Base-by-base conservation (phyloP, 2,329 filamentous ascomycete species). In the Hypoxylon sp. region DNA sequence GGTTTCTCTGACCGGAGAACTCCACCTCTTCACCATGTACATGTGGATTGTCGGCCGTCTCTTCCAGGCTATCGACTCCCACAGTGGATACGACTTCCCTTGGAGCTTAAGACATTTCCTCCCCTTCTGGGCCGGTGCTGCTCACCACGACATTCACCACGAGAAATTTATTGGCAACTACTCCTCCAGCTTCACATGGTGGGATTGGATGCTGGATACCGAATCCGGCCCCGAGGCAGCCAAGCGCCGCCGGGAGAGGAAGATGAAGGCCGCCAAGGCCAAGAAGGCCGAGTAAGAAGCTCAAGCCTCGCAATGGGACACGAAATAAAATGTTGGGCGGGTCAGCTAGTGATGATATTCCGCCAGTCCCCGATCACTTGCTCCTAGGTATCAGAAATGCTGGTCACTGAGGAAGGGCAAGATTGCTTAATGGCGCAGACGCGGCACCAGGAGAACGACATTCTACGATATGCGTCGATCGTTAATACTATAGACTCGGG, bases 151-250 rank as follows among this genome's bases (percentile, higher is more conserved):
- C 78, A 85, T 94, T 49, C 96, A 99, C 84, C 96, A 99, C 84
- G 96, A 99, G 86, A 94, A 94, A 80, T 99, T 99, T 84, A 94
- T 99, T 72, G 96, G 96, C 76, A 99, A 99, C 86, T 99, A 98
- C 81, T 86, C 95, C 57, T 97, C 94, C 79, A 97, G 93, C 86
- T 99, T 99, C 90, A 89, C 95, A 81, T 99, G 96, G 96, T 99
- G 96, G 96, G 96, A 99, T 84, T 97, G 92, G 81, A 81, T 91
- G 75, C 87, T 98, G 74, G 95, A 98, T 82, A 99, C 96, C 69
- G 95, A 99, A 87, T 93, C 93, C 72, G 94, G 93, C 59, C 89
- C 93, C 40, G 95, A 97, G 82, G 93, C 95, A 44, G 88, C 92
- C 76, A 95, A 94, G 90, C 88, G 87, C 79, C 91, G 95, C 78